Evolutionary conservation across 768 basidiomycete species (phyloP), one percentile per base, ranked within the genome.

Genomic region (Pseudohyphozyma bogoriensis): DNA sequence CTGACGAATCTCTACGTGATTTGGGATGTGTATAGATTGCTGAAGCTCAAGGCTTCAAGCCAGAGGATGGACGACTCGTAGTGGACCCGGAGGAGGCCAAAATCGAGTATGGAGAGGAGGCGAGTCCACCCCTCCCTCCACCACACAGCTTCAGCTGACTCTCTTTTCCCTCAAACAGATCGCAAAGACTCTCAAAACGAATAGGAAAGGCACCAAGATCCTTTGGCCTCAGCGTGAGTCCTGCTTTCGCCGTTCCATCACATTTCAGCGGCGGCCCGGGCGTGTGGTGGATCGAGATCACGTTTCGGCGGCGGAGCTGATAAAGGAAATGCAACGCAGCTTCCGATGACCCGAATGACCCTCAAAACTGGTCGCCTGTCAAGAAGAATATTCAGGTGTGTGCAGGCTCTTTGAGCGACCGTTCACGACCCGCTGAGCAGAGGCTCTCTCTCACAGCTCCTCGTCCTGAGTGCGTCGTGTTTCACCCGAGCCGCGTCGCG

Each of bases 321-420:
- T n/a, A n/a, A n/a, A n/a, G n/a, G n/a, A n/a, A n/a, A n/a, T n/a
- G n/a, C 7, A 32, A 4, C 12, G 22, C 51, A 59, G 83, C 84
- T 2, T 78, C 79, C 1, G 80, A 84, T 52, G 77, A 81, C 47
- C 78, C 79, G 1, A 74, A 79, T n/a, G 83, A 85, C 66, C 84
- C 83, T 22, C 83, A 84, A 72, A 84, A 83, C 65, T 65, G 64
- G 64, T 35, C 35, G 0, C 8, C 44, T 1, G 32, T 10, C 9
- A 59, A 62, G 54, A 65, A 61, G 57, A 65, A 62, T 60, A 44
- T 65, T 9, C 64, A n/a, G n/a, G n/a, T n/a, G n/a, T n/a, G n/a
- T n/a, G n/a, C n/a, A n/a, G n/a, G n/a, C n/a, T n/a, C n/a, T n/a
- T 80, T 79, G 45, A 54, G 76, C 52, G 29, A 28, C 44, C n/a